Evolutionary conservation across 768 basidiomycete species (phyloP).

Genomic region (Mycena rebaudengoi): DNA sequence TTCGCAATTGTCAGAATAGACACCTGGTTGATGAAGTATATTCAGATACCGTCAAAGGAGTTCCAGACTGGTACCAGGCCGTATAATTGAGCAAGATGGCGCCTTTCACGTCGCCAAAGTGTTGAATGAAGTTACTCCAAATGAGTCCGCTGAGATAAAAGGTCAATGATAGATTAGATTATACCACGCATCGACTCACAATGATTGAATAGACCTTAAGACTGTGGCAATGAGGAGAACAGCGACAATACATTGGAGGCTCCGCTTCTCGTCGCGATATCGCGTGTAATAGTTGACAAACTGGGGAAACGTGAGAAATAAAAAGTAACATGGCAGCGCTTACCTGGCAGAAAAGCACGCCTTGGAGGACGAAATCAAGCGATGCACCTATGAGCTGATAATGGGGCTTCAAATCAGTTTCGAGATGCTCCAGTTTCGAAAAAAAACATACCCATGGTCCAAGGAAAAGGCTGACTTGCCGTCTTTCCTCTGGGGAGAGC

Average conservation of each 20-base stretch:
- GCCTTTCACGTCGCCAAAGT: slow-evolving; percentile 36
- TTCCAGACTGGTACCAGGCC: slow-evolving; percentile 42
- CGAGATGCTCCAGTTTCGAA: not conserved
- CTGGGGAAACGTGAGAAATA: not conserved
- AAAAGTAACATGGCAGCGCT: too few species aligned
- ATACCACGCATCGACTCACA: too few species aligned
- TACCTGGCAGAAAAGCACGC: slow-evolving; percentile 36
- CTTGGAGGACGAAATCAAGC: slow-evolving; percentile 38
- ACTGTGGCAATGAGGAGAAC: slow-evolving; percentile 35
- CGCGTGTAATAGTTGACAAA: slow-evolving; percentile 35
- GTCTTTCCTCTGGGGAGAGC: too few species aligned
- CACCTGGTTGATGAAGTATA: not conserved
- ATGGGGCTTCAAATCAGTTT: not conserved
- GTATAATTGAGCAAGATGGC: slow-evolving; percentile 40
- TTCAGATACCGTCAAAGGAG: slow-evolving; percentile 35
- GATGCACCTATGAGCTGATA: slow-evolving; percentile 29
- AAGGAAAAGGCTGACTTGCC: slow-evolving; percentile 34
- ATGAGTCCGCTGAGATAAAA: slow-evolving; percentile 30
- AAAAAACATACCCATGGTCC: slow-evolving; percentile 42
- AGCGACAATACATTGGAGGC: slow-evolving; percentile 29
- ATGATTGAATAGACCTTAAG: slow-evolving; percentile 39
- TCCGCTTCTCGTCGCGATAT: slow-evolving; percentile 31
- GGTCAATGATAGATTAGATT: not conserved
- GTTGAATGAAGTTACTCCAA: slow-evolving; percentile 38
- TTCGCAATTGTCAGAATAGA: not conserved